phyloP scores from a whole-genome alignment of 2,329 filamentous ascomycete species.

The Capronia coronata region DNA sequence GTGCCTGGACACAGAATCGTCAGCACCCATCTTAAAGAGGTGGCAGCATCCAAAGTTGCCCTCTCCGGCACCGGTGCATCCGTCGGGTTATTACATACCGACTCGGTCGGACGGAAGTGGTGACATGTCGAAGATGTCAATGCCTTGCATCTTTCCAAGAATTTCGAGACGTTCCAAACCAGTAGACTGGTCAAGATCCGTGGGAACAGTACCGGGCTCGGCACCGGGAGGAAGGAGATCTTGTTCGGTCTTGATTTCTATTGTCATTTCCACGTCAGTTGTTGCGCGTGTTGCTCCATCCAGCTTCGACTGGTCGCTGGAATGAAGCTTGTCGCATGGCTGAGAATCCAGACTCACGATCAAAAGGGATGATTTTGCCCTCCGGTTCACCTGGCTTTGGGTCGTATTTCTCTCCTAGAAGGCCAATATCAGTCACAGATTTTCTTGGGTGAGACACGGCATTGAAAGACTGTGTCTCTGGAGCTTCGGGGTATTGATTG shows the following conservation, averaged over 20 bases:
- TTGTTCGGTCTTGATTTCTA: slow-evolving; percentile 75
- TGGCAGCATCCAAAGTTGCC: background rate
- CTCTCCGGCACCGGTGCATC: background rate
- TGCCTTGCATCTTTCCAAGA: slow-evolving; percentile 97
- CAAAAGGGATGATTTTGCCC: slow-evolving; percentile 41
- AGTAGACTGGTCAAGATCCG: slow-evolving; percentile 90
- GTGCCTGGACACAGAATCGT: slow-evolving; percentile 55
- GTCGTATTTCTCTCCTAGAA: slow-evolving; percentile 36
- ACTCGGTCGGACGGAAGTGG: slow-evolving; percentile 84
- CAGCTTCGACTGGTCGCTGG: slow-evolving; percentile 1
- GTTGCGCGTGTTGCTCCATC: slow-evolving; percentile 9
- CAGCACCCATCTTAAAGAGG: background rate
- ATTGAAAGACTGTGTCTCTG: slow-evolving; percentile 3
- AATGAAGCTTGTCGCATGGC: background rate
- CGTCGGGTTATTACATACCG: slow-evolving; percentile 51
- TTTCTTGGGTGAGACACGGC: slow-evolving; percentile 23
- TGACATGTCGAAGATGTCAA: slow-evolving; percentile 97
- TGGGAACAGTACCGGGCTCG: slow-evolving; percentile 73
- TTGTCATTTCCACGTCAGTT: slow-evolving; percentile 23
- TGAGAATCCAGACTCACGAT: slow-evolving; percentile 35
- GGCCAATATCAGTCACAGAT: slow-evolving; percentile 4
- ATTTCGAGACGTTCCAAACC: slow-evolving; percentile 98
- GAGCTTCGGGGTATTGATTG: slow-evolving; percentile 19
- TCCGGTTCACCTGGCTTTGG: slow-evolving; percentile 35
- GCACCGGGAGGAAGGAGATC: slow-evolving; percentile 85